These are phyloP conservation scores for Conoideocrella luteorostrata DNA, from an alignment of 2,329 filamentous ascomycete species.

Conservation along the genomic window DNA sequence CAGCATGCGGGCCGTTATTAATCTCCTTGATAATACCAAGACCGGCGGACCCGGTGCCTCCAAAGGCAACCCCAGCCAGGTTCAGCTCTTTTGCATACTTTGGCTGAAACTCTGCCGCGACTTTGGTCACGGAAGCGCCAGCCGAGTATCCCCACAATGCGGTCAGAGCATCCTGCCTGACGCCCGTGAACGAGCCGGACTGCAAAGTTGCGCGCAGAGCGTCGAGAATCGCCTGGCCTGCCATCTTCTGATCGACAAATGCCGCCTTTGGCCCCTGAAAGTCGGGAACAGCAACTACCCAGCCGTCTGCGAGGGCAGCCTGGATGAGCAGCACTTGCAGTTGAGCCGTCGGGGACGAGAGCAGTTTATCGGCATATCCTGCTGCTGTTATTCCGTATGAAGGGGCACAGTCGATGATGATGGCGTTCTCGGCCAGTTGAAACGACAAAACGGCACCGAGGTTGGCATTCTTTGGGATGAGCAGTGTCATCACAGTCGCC, in stretches of 20 bases:
- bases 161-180: neutral
- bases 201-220: neutral
- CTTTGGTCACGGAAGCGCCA: neutral
- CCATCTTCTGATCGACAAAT: neutral
- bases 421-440: neutral
- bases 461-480: neutral
- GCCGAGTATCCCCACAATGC: constrained; percentile 3
- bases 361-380: neutral
- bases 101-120: neutral
- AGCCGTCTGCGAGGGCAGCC: constrained; percentile 3
- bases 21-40: too few species aligned
- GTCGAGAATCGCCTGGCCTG: neutral
- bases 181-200: neutral
- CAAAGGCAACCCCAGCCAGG: neutral
- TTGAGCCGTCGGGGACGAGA: neutral
- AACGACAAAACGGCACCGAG: neutral
- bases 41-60: too few species aligned
- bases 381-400: neutral
- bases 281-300: neutral
- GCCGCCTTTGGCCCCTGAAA: neutral
- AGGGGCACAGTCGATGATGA: constrained; percentile 1
- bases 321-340: neutral
- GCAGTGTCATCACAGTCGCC: constrained; percentile 1
- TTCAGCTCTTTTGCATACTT: neutral
- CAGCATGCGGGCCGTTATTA: neutral